Conservation (phyloP, 306 rosid genomes). For the Spatholobus suberectus region DNA sequence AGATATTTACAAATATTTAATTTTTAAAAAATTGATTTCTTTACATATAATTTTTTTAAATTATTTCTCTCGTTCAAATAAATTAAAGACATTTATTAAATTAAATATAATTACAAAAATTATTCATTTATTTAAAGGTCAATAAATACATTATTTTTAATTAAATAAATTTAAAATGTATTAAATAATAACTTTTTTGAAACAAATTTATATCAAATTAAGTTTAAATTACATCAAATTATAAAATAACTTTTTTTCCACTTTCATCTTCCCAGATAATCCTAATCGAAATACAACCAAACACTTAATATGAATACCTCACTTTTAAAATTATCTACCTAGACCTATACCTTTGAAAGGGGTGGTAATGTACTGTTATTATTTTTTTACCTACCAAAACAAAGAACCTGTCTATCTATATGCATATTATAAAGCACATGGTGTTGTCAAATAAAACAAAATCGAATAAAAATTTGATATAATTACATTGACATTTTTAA, state of each 20-base stretch:
- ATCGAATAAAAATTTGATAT: not conserved
- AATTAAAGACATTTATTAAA: not conserved
- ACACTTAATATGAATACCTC: not conserved
- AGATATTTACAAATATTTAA: not conserved
- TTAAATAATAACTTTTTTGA: too few relatives aligned
- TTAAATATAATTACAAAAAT: not conserved
- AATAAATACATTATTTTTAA: too few relatives aligned
- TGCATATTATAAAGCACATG: not conserved
- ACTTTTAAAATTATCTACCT: not conserved
- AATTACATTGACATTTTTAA: not conserved
- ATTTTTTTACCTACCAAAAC: not conserved
- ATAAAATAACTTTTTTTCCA: not conserved
- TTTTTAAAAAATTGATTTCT: not conserved
- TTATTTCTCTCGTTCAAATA: not conserved
- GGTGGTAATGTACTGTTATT: not conserved
- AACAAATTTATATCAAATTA: not conserved
- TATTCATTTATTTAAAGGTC: not conserved
- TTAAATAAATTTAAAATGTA: too few relatives aligned
- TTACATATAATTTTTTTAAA: not conserved
- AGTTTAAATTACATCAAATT: not conserved
- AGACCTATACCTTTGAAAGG: not conserved
- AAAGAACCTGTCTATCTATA: not conserved
- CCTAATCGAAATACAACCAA: not conserved
- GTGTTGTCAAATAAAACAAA: not conserved
- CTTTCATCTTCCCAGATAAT: not conserved